Evolutionary conservation across 1,284 basidiomycete genomes (phyloP), one percentile per base, ranked within the genome.

Genomic region (Ustilago bromivora): DNA sequence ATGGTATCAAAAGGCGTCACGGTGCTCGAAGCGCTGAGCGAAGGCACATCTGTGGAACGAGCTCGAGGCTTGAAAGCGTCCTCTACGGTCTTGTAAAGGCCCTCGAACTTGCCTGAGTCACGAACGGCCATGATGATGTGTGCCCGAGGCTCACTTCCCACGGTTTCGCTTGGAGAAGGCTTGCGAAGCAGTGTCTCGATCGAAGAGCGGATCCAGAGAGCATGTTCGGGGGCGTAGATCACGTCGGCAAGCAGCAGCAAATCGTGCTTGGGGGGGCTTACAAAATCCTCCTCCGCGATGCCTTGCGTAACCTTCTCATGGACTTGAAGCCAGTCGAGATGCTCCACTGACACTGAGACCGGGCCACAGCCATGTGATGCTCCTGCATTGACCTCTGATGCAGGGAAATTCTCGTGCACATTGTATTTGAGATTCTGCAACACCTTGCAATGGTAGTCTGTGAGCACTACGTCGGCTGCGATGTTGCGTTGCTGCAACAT

Each of bases 111-210:
- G 61, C 76, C 76, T 3, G 63, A 68, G 8, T 57, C 67, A 6
- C 76, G 59, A 23, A 78, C 67, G 8, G 76, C 71, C 61, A 78
- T 78, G 41, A 78, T 57, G 32, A 78, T 68, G 58, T 78, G 76
- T 0, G 76, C 76, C 5, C 71, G 64, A 15, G 76, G 63, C 1
- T 49, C 38, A 3, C 1, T 8, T 11, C 54, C 58, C 19, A 36
- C 46, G 0, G 34, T 28, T 1, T 61, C 43, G 1, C 47, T 55
- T 7, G 19, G 5, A 0, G 9, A n/a, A 0, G 76, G 71, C 57
- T 62, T 70, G 36, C 59, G 63, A 7, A 78, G 71, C 13, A 78
- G 38, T 8, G 64, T 56, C 17, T 70, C 57, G 65, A 78, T 74
- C 31, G 66, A 70, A 9, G 76, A 78, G 12, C 65, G 71, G 32